Evolutionary conservation across 352 stramenopile species (phyloP).

Genomic region (Phytophthora pistaciae): DNA sequence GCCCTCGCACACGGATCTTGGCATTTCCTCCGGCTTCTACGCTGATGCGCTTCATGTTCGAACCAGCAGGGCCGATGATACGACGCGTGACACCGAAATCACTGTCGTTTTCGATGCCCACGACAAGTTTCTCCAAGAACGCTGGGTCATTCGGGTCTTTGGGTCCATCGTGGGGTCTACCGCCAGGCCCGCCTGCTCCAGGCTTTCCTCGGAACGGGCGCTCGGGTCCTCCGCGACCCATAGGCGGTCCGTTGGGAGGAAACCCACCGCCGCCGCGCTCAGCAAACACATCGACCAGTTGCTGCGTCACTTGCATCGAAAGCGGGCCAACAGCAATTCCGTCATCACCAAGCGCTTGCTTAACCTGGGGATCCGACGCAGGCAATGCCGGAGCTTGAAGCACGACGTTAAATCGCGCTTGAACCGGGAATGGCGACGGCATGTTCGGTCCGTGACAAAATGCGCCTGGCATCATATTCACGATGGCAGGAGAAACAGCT

Average conservation of each 20-base stretch:
- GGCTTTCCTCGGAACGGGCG: conserved; percentile 30
- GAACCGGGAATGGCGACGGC: conserved; percentile 76
- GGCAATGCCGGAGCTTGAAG: conserved; percentile 81
- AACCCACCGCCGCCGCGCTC: conserved; percentile 69
- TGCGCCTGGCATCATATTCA: conserved; percentile 84
- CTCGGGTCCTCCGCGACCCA: conserved; percentile 32
- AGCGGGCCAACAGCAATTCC: conserved; percentile 69
- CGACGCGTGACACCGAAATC: conserved; percentile 87
- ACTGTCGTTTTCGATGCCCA: conserved; percentile 88
- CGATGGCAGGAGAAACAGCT: conserved; percentile 71
- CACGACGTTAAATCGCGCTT: conserved; percentile 75
- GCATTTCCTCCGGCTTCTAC: conserved; percentile 80
- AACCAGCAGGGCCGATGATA: conserved; percentile 82
- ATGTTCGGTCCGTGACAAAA: conserved; percentile 68
- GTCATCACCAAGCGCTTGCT: conserved; percentile 72
- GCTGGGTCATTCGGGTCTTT: conserved; percentile 42
- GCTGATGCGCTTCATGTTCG: conserved; percentile 91
- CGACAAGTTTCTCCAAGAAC: conserved; percentile 79
- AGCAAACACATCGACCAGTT: conserved; percentile 77
- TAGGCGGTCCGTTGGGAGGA: conserved; percentile 38
- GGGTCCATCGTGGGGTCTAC: conserved; percentile 21
- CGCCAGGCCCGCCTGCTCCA: conserved; percentile 20
- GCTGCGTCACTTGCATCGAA: conserved; percentile 69
- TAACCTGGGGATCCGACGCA: conserved; percentile 73
- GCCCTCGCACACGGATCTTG: conserved; percentile 88